Conservation (phyloP, 805 yeast genomes). For the Zygoascus flipseniorum region DNA sequence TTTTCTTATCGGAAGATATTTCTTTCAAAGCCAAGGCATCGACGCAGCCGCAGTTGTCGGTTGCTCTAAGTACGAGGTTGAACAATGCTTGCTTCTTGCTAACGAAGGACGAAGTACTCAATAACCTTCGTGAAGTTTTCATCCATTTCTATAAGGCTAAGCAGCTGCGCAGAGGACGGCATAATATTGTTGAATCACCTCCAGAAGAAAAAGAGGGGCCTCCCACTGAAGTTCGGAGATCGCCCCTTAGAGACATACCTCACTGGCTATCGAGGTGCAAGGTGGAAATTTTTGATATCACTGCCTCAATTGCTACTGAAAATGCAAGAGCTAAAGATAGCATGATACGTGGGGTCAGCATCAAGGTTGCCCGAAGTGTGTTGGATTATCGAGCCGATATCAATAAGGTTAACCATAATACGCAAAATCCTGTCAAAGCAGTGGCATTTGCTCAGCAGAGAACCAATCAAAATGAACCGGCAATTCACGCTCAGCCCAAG, state of each 20-base stretch:
- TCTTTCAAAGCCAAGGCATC: slow-evolving; percentile 16
- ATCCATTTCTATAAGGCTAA: slow-evolving; percentile 4
- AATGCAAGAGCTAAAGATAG: slow-evolving; percentile 8
- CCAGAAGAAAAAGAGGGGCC: background rate
- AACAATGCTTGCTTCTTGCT: slow-evolving; percentile 21
- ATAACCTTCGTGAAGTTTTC: slow-evolving; percentile 21
- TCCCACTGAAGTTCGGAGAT: background rate
- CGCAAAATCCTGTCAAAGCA: background rate
- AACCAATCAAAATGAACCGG: background rate
- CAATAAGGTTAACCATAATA: background rate
- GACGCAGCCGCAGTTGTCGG: slow-evolving; percentile 24
- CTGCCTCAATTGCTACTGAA: slow-evolving; percentile 17
- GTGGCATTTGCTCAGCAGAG: background rate
- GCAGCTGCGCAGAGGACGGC: background rate
- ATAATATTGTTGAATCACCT: background rate
- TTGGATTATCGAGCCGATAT: slow-evolving; percentile 14
- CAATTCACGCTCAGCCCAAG: background rate
- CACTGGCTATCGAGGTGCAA: slow-evolving; percentile 23
- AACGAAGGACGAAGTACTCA: slow-evolving; percentile 27
- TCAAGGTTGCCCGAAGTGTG: slow-evolving; percentile 13
- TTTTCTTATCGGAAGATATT: slow-evolving; percentile 20
- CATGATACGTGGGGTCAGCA: slow-evolving; percentile 15
- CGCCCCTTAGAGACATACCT: slow-evolving; percentile 16
- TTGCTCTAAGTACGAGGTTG: slow-evolving; percentile 19
- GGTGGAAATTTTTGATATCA: slow-evolving; percentile 22